Conservation (phyloP, 164 flowering plant genomes). For the Umbellularia californica region DNA sequence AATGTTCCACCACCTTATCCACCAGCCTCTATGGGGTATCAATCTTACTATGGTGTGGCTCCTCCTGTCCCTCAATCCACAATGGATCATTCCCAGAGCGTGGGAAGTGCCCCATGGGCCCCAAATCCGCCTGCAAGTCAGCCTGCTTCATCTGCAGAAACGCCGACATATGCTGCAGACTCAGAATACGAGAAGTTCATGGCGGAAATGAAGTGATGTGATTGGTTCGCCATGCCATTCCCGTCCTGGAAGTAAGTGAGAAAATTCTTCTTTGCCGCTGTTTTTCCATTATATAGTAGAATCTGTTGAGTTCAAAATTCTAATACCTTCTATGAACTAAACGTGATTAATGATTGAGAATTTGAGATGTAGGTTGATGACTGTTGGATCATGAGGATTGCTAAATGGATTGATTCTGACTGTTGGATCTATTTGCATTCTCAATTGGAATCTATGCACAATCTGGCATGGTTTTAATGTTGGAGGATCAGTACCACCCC, state of each 20-base stretch:
- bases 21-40: conserved; percentile 50
- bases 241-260: conserved; percentile 3
- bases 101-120: conserved; percentile 71
- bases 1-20: conserved; percentile 46
- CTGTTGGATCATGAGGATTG: too few relatives aligned
- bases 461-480: too few relatives aligned
- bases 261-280: neutral
- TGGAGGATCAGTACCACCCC: too few relatives aligned
- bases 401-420: too few relatives aligned
- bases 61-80: conserved; percentile 38
- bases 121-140: conserved; percentile 50
- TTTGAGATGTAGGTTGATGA: too few relatives aligned
- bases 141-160: conserved; percentile 49
- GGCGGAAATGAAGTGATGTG: conserved; percentile 79
- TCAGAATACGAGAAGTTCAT: conserved; percentile 89
- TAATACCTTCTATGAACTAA: too few relatives aligned
- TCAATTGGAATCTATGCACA: too few relatives aligned
- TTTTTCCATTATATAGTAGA: neutral
- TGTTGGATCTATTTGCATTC: too few relatives aligned
- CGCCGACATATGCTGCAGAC: conserved; percentile 46
- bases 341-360: too few relatives aligned
- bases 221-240: neutral
- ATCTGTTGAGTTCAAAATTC: too few relatives aligned
- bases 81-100: conserved; percentile 39
- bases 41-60: conserved; percentile 52